These are phyloP conservation scores for Tephrocybe rancida DNA, from an alignment of 768 basidiomycete genomes.

Conservation along the genomic window DNA sequence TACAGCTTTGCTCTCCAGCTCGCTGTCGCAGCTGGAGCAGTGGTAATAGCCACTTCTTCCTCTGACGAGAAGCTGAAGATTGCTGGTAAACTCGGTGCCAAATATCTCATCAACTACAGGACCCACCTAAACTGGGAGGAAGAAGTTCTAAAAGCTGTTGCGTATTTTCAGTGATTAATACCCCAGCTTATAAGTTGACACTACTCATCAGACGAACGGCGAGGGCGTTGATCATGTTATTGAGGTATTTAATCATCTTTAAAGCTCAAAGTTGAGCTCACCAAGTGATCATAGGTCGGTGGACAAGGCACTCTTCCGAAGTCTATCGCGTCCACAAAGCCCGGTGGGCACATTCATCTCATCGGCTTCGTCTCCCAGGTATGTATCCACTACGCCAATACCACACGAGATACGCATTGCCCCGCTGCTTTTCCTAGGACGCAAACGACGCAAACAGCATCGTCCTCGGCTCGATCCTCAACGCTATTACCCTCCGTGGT, in stretches of 20 bases:
- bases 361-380: constrained; percentile 56
- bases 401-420: too few species aligned
- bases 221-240: constrained; percentile 40
- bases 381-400: neutral
- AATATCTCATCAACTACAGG: constrained; percentile 65
- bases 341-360: constrained; percentile 46
- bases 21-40: constrained; percentile 63
- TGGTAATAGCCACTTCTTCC: constrained; percentile 68
- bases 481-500: constrained; percentile 46
- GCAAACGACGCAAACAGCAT: neutral
- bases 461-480: constrained; percentile 33
- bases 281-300: constrained; percentile 46
- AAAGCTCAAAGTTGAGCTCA: neutral
- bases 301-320: constrained; percentile 52
- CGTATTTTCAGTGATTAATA: constrained; percentile 14
- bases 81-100: constrained; percentile 52
- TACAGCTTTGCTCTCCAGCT: constrained; percentile 58
- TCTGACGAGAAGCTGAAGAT: constrained; percentile 63
- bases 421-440: neutral
- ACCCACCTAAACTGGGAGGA: constrained; percentile 60
- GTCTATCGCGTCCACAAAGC: constrained; percentile 38
- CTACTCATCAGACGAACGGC: constrained; percentile 34
- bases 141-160: constrained; percentile 48
- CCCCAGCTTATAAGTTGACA: neutral
- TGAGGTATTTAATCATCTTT: constrained; percentile 25